Conservation (phyloP, 2,329 filamentous ascomycete genomes). For the Waltergamsia citrina region DNA sequence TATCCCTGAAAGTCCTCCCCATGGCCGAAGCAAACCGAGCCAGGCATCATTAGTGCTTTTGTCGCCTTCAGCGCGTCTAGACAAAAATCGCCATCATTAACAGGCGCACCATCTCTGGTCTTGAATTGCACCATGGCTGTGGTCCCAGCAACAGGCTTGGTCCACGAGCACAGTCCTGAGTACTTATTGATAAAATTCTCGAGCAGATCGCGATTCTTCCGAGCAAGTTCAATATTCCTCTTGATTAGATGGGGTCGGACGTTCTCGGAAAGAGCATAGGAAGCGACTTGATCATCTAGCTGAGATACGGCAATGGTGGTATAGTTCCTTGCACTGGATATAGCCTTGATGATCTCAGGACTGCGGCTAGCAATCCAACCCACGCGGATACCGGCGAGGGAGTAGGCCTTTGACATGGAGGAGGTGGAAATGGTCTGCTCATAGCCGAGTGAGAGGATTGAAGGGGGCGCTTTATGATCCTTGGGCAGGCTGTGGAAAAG, state of each 20-base stretch:
- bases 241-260: constrained; percentile 32
- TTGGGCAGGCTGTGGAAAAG: constrained; percentile 59
- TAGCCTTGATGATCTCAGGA: constrained; percentile 48
- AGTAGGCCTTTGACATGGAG: constrained; percentile 79
- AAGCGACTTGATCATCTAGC: constrained; percentile 70
- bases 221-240: constrained; percentile 51
- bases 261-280: constrained; percentile 54
- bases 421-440: constrained; percentile 62
- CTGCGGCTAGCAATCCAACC: constrained; percentile 74
- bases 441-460: constrained; percentile 61
- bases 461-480: constrained; percentile 43
- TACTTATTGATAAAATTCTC: constrained; percentile 59
- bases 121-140: constrained; percentile 68
- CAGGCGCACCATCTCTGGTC: constrained; percentile 44
- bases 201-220: constrained; percentile 56
- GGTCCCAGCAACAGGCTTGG: constrained; percentile 68
- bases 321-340: constrained; percentile 64
- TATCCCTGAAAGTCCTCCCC: constrained; percentile 60
- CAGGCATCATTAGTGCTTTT: constrained; percentile 68
- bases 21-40: constrained; percentile 62
- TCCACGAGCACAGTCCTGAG: constrained; percentile 56
- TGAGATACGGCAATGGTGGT: constrained; percentile 81
- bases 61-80: constrained; percentile 56
- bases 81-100: constrained; percentile 68
- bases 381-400: constrained; percentile 69